Conservation (phyloP, 768 basidiomycete genomes). For the Nidula microcarpa region DNA sequence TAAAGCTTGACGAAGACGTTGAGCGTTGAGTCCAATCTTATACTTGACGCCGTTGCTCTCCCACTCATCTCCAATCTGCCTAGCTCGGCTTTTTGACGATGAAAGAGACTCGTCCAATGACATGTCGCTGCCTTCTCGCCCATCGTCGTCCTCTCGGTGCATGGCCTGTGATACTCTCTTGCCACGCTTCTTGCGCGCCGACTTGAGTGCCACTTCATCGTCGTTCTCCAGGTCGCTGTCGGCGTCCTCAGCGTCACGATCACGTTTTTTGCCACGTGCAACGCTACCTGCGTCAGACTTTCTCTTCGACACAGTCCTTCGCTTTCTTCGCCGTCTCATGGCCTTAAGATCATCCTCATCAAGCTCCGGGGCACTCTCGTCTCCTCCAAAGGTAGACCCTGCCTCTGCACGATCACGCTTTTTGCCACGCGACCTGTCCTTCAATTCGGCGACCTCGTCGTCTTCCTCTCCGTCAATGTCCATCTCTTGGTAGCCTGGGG, state of each 20-base stretch:
- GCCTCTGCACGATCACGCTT: constrained; percentile 78
- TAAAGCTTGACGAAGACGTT: constrained; percentile 64
- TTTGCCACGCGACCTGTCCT: constrained; percentile 47
- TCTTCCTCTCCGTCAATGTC: constrained; percentile 43
- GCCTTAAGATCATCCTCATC: constrained; percentile 35
- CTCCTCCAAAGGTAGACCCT: constrained; percentile 66
- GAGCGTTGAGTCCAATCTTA: constrained; percentile 70
- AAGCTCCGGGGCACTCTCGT: constrained; percentile 38
- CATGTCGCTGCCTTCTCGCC: constrained; percentile 29
- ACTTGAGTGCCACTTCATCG: constrained; percentile 17
- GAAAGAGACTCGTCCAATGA: constrained; percentile 44
- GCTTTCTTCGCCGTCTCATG: constrained; percentile 49
- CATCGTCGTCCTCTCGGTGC: constrained; percentile 29
- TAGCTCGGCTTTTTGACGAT: constrained; percentile 51
- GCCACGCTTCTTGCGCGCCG: constrained; percentile 51
- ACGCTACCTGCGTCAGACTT: constrained; percentile 39
- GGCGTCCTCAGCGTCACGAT: constrained; percentile 50
- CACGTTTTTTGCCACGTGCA: constrained; percentile 63
- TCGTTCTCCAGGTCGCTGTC: constrained; percentile 39
- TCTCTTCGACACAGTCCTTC: constrained; percentile 51
- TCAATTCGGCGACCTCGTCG: constrained; percentile 37
- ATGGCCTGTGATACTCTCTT: constrained; percentile 32
- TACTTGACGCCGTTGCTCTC: constrained; percentile 64
- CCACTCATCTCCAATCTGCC: constrained; percentile 75
- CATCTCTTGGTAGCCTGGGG: constrained; percentile 36